A percentile compares a stretch with the other conserved stretches of the same genome.
Evolutionary conservation across 2,329 filamentous ascomycete genomes (phyloP).

Genomic region (Colletotrichum scovillei): DNA sequence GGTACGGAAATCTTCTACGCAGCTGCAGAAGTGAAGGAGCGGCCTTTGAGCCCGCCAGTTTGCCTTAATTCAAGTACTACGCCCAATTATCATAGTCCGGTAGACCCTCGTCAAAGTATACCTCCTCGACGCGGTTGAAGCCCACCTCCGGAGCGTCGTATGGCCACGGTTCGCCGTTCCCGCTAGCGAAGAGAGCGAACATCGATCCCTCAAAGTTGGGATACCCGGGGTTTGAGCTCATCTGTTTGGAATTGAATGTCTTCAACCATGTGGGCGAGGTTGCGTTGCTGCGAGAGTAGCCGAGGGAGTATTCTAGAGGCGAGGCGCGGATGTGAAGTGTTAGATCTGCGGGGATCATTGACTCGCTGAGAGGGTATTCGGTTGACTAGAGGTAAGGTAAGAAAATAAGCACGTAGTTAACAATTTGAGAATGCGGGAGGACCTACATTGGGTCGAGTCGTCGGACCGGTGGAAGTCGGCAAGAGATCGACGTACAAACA

Average conservation of each 20-base stretch:
- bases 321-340: constrained; percentile 39
- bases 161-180: constrained; percentile 39
- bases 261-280: constrained; percentile 34
- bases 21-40: too few species aligned
- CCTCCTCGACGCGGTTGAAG: constrained; percentile 38
- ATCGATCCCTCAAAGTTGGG: constrained; percentile 40
- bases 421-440: neutral
- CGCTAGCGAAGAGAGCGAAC: constrained; percentile 40
- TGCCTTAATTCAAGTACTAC: too few species aligned
- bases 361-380: constrained; percentile 23
- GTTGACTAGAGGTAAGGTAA: neutral
- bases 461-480: constrained; percentile 14
- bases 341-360: constrained; percentile 24
- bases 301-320: constrained; percentile 39
- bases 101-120: constrained; percentile 37
- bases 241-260: constrained; percentile 29
- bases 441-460: constrained; percentile 25
- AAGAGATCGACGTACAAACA: constrained; percentile 35
- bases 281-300: constrained; percentile 36
- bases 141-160: constrained; percentile 38
- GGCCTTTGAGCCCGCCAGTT: too few species aligned
- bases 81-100: constrained; percentile 27
- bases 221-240: constrained; percentile 27
- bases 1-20: too few species aligned
- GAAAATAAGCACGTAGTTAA: neutral